Evolutionary conservation across 306 rosid species (phyloP).

Genomic region (barrel medic (Medicago truncatula)): DNA sequence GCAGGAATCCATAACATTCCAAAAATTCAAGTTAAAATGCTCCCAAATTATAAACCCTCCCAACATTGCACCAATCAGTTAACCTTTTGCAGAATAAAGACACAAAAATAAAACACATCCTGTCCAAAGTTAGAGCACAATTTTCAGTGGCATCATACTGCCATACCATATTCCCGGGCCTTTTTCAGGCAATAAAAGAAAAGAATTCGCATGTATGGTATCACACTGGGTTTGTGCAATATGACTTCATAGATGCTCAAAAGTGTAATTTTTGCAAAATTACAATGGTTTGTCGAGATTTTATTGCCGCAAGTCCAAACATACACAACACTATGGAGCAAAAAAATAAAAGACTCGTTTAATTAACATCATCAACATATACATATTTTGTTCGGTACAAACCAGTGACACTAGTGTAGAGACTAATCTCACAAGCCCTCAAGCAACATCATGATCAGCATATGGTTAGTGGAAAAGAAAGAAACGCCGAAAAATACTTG

Average conservation of each 20-base stretch:
- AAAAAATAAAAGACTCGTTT: conserved; percentile 6
- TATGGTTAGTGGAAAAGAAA: background rate
- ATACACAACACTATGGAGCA: conserved; percentile 19
- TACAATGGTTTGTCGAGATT: background rate
- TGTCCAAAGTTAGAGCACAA: conserved; percentile 51
- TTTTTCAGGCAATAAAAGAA: conserved; percentile 45
- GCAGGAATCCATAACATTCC: conserved; percentile 57
- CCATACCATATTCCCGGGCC: conserved; percentile 33
- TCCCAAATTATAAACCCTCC: conserved; percentile 46
- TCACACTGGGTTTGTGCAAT: background rate
- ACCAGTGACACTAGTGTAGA: background rate
- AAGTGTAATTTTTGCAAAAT: background rate
- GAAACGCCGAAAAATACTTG: conserved; percentile 7
- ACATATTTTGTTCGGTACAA: conserved; percentile 3
- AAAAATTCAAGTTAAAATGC: conserved; percentile 50
- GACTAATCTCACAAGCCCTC: background rate
- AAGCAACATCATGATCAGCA: background rate
- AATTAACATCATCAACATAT: conserved; percentile 17
- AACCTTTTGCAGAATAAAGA: conserved; percentile 51
- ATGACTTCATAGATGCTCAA: background rate
- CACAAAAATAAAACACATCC: conserved; percentile 51
- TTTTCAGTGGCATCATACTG: conserved; percentile 39
- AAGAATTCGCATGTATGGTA: background rate
- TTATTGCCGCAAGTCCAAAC: background rate
- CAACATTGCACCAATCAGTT: conserved; percentile 49